A percentile compares a stretch with the other conserved stretches of the same genome.
Evolutionary conservation across 2,329 filamentous ascomycete genomes (phyloP).

Genomic region (Proliferodiscus dingleyae): DNA sequence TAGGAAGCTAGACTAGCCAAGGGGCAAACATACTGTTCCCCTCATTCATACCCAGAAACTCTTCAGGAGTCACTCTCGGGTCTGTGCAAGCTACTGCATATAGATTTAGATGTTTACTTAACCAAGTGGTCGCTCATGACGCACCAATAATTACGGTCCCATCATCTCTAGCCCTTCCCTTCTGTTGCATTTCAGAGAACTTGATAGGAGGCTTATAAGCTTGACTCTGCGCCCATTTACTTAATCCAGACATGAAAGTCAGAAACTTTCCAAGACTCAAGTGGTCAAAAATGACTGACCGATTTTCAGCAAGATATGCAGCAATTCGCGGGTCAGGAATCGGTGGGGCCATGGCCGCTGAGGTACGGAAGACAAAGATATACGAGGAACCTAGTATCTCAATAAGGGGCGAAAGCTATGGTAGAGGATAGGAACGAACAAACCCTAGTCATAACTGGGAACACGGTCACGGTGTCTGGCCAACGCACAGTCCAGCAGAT

Average conservation of each 20-base stretch:
- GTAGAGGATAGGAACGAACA: too few species aligned
- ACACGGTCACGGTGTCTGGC: too few species aligned
- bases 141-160: constrained; percentile 22
- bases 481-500: not conserved
- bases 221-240: constrained; percentile 14
- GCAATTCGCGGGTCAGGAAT: not conserved
- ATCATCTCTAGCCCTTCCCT: constrained; percentile 20
- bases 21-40: constrained; percentile 9
- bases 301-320: constrained; percentile 3
- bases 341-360: not conserved
- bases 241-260: not conserved
- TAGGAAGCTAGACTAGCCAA: not conserved
- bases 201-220: constrained; percentile 14
- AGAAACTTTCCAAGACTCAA: too few species aligned
- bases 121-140: not conserved
- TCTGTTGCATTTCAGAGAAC: constrained; percentile 23
- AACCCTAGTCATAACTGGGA: too few species aligned
- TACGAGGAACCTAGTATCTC: too few species aligned
- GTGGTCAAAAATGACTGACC: too few species aligned
- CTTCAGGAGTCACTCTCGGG: constrained; percentile 20
- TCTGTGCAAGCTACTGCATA: constrained; percentile 23
- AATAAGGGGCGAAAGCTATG: too few species aligned
- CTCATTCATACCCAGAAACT: constrained; percentile 20
- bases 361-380: not conserved
- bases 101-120: not conserved